Evolutionary conservation across 305 asterid species (phyloP).

Genomic region (Euphrasia arctica): DNA sequence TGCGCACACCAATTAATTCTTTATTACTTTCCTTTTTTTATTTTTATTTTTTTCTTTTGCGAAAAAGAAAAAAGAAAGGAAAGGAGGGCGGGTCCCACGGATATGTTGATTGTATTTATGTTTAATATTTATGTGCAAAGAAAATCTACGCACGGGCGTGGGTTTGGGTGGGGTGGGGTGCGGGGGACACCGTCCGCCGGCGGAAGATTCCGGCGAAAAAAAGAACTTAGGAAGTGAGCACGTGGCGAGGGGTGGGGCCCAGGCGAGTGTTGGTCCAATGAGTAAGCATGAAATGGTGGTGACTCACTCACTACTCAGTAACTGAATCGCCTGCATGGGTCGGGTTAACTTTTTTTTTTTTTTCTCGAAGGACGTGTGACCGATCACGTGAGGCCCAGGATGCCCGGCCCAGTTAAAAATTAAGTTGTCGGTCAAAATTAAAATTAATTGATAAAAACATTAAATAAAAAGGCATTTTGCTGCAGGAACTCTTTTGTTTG

Average conservation of each 20-base stretch:
- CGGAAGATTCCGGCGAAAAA: slow-evolving; percentile 36
- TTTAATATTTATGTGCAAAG: slow-evolving; percentile 21
- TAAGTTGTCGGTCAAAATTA: slow-evolving; percentile 54
- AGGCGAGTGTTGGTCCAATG: slow-evolving; percentile 52
- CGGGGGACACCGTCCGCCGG: slow-evolving; percentile 24
- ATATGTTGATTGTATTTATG: background rate
- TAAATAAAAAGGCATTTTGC: slow-evolving; percentile 8
- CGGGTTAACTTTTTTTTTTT: too few relatives aligned
- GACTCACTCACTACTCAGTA: slow-evolving; percentile 29
- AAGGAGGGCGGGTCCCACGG: background rate
- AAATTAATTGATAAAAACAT: too few relatives aligned
- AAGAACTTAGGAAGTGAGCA: slow-evolving; percentile 24
- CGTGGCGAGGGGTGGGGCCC: slow-evolving; percentile 39
- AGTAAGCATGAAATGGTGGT: slow-evolving; percentile 41
- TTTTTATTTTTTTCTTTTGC: too few relatives aligned
- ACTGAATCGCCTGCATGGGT: too few relatives aligned
- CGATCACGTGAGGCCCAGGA: slow-evolving; percentile 89
- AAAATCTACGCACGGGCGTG: slow-evolving; percentile 27
- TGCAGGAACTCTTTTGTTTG: slow-evolving; percentile 34
- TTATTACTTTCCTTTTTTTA: background rate
- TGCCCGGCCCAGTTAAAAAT: slow-evolving; percentile 60
- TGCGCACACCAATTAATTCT: slow-evolving; percentile 18
- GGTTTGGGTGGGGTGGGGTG: background rate
- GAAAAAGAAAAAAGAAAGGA: background rate
- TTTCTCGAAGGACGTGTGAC: slow-evolving; percentile 59